A percentile compares a stretch with the other conserved stretches of the same genome.
phyloP scores from a whole-genome alignment of 257 asterid genomes.

The Solanum gandarillasii region DNA sequence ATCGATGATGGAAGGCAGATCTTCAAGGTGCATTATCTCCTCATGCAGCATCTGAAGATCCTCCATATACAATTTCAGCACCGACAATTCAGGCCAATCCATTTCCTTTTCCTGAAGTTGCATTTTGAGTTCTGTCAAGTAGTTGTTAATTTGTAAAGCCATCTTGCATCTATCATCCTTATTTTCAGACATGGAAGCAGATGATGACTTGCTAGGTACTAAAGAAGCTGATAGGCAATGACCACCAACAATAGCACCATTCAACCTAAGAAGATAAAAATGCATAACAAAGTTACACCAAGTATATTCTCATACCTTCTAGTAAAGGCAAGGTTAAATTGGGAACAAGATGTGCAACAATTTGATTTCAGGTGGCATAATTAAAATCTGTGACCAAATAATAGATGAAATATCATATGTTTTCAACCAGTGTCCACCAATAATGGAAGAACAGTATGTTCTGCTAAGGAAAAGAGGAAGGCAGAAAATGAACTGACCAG shows the following conservation, averaged over 20 bases:
- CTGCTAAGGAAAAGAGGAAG: neutral
- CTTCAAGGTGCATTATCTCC: constrained; percentile 25
- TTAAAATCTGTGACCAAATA: neutral
- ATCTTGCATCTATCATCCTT: constrained; percentile 14
- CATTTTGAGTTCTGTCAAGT: neutral
- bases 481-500: neutral
- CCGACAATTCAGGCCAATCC: constrained; percentile 4
- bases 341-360: neutral
- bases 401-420: neutral
- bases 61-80: constrained; percentile 4
- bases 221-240: constrained; percentile 28
- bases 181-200: neutral
- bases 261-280: constrained; percentile 26
- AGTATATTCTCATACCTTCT: neutral
- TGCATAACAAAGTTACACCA: neutral
- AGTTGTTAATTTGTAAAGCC: constrained; percentile 7
- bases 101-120: neutral
- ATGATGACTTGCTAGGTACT: constrained; percentile 3
- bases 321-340: neutral
- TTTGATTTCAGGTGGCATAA: neutral
- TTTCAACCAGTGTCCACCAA: neutral
- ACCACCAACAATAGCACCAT: constrained; percentile 8
- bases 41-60: constrained; percentile 29
- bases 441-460: neutral
- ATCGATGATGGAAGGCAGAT: neutral